Evolutionary conservation across 1,284 basidiomycete species (phyloP), one percentile per base, ranked within the genome.

Genomic region (Xerocomus minutiporus): DNA sequence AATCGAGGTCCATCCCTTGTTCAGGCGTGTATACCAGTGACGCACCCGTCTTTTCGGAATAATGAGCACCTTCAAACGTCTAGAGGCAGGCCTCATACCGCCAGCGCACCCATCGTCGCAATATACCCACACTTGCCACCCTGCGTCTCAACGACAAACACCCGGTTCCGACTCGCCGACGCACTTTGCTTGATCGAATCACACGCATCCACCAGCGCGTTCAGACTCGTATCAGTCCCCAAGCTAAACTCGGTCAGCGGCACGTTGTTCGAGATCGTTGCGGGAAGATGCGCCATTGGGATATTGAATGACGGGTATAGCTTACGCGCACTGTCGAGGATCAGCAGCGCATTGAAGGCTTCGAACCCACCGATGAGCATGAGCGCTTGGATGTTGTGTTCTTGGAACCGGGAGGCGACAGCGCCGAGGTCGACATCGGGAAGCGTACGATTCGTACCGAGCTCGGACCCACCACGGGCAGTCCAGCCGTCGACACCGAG

Each of bases 121-220:
- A 99, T 84, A 71, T 97, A 98, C 9, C 97, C 96, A 68, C 92
- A 97, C 72, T 88, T 88, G 34, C 96, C 96, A 51, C 97, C 96
- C 71, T 99, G 97, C 0, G 95, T 97, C 75, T 99, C 95, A 26
- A 99, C 93, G 2, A 99, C 90, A 68, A 99, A 99, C 51, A 97
- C 95, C 45, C 96, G 78, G 71, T 98, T 96, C 59, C 96, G 75
- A 63, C 91, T 95, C 6, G 96, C 96, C 48, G 90, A 91, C 5
- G 97, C 96, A 63, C 91, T 94, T 78, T 99, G 97, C 75, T 95
- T 97, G 74, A 99, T 97, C 31, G 94, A 88, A 72, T 99, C 97
- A 67, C 95, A 98, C 3, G 97, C 95, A 56, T 93, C 89, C 36
- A 98, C 93, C n/a, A 99, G 79, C 2, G 94, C 93, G 67, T 98